These are phyloP conservation scores for Metschnikowia vanudenii DNA, from an alignment of 805 yeast species.

Conservation along the genomic window DNA sequence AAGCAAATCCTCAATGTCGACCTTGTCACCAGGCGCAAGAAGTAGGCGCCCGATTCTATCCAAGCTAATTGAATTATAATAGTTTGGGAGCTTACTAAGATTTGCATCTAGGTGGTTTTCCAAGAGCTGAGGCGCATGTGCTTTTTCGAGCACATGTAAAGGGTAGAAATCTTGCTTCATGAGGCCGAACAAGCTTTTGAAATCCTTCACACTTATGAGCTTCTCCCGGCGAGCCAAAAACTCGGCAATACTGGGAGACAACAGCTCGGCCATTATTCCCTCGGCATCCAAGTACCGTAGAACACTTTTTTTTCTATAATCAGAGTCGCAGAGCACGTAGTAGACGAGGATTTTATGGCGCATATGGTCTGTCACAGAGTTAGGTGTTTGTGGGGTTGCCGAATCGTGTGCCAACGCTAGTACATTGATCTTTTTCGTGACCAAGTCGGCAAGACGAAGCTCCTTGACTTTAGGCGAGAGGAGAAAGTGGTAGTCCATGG, in stretches of 20 bases:
- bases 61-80: slow-evolving; percentile 28
- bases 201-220: slow-evolving; percentile 19
- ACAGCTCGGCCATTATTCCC: not conserved
- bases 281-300: slow-evolving; percentile 20
- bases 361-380: slow-evolving; percentile 14
- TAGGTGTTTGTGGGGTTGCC: not conserved
- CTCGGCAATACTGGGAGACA: slow-evolving; percentile 5
- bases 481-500: slow-evolving; percentile 32
- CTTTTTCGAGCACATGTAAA: slow-evolving; percentile 2
- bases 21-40: slow-evolving; percentile 9
- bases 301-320: slow-evolving; percentile 32
- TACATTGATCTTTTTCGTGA: slow-evolving; percentile 31
- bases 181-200: slow-evolving; percentile 16
- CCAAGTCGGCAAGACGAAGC: slow-evolving; percentile 26
- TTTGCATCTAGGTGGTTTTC: slow-evolving; percentile 33
- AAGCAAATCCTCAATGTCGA: slow-evolving; percentile 28
- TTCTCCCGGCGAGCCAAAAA: slow-evolving; percentile 14
- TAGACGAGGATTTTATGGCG: slow-evolving; percentile 31
- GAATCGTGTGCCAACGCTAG: slow-evolving; percentile 4
- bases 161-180: slow-evolving; percentile 3
- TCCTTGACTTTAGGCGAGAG: slow-evolving; percentile 12
- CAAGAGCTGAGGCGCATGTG: slow-evolving; percentile 13
- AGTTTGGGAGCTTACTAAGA: slow-evolving; percentile 29
- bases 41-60: slow-evolving; percentile 23
- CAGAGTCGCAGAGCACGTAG: slow-evolving; percentile 32